A percentile compares a stretch with the other conserved stretches of the same genome.
Conservation (phyloP, 1,139 yeast genomes). For the Blastobotrys ciferrii region DNA sequence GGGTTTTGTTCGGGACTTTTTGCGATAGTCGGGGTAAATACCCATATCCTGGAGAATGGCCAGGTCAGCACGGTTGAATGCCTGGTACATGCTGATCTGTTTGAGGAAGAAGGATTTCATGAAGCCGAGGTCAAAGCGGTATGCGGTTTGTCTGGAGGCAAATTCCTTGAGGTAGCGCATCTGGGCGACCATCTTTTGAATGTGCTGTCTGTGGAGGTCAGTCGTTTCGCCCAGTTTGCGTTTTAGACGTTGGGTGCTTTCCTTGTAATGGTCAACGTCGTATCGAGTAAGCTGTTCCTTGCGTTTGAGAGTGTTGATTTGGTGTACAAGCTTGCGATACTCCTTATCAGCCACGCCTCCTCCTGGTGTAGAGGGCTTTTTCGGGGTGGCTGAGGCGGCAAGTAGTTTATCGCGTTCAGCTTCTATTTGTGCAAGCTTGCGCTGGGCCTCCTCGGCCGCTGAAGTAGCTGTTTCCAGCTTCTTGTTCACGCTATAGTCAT, state of each 20-base stretch:
- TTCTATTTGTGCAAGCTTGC: conserved; percentile 18
- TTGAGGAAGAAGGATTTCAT: conserved; percentile 50
- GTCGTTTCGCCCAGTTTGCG: conserved; percentile 9
- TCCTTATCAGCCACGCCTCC: conserved; percentile 6
- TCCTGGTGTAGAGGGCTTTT: neutral
- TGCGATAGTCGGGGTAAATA: conserved; percentile 49
- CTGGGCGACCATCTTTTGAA: conserved; percentile 24
- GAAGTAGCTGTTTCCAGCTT: conserved; percentile 13
- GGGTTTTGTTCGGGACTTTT: conserved; percentile 28
- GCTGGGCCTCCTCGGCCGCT: conserved; percentile 10
- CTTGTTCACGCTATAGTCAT: conserved; percentile 18
- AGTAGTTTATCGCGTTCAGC: conserved; percentile 10
- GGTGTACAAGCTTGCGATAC: conserved; percentile 11
- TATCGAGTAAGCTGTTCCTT: conserved; percentile 9
- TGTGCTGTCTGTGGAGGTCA: conserved; percentile 12
- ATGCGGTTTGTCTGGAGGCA: conserved; percentile 32
- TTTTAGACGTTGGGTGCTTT: conserved; percentile 19
- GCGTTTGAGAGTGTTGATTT: conserved; percentile 9
- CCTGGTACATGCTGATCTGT: conserved; percentile 48
- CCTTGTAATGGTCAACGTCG: conserved; percentile 20
- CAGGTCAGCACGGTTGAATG: conserved; percentile 43
- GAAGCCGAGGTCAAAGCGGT: conserved; percentile 50
- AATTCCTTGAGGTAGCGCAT: conserved; percentile 25
- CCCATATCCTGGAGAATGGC: conserved; percentile 48
- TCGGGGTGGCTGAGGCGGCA: neutral